phyloP scores from a whole-genome alignment of 169 alveolate species.

The Sarcocystis neurona region DNA sequence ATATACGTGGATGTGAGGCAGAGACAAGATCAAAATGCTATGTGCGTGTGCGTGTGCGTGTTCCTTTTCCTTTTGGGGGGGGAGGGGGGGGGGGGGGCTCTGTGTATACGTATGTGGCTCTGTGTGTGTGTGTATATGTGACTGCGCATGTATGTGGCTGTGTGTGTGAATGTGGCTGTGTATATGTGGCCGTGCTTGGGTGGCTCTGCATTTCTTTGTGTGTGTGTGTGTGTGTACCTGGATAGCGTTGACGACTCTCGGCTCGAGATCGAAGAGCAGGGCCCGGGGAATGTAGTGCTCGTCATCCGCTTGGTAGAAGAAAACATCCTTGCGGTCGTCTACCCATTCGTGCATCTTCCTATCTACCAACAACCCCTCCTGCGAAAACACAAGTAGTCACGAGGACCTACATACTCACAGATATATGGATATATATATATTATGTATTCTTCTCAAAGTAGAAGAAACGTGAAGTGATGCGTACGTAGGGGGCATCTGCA shows the following conservation, averaged over 20 bases:
- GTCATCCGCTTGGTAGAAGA: conserved; percentile 95
- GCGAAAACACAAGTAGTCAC: no score
- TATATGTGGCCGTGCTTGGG: background rate
- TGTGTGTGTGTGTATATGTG: background rate
- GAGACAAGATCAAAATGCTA: no score
- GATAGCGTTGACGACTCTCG: conserved; percentile 85
- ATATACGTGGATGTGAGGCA: background rate
- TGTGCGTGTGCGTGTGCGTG: no score
- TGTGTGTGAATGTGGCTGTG: background rate
- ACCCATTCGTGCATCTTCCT: conserved; percentile 6
- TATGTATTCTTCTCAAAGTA: no score
- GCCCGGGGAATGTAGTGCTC: conserved; percentile 93
- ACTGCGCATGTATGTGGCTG: background rate
- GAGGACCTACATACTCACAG: no score
- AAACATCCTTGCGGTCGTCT: conserved; percentile 97
- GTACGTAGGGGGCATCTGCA: background rate
- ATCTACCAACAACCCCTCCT: conserved; percentile 18
- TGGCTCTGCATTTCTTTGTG: background rate
- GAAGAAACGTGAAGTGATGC: background rate
- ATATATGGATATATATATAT: no score
- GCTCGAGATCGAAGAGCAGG: conserved; percentile 97
- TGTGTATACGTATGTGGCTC: background rate
- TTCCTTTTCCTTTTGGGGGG: no score
- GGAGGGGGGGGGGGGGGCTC: no score
- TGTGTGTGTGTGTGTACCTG: conserved; percentile 42